Base-by-base conservation (phyloP, 805 yeast genomes). In the Candida ortonii region DNA sequence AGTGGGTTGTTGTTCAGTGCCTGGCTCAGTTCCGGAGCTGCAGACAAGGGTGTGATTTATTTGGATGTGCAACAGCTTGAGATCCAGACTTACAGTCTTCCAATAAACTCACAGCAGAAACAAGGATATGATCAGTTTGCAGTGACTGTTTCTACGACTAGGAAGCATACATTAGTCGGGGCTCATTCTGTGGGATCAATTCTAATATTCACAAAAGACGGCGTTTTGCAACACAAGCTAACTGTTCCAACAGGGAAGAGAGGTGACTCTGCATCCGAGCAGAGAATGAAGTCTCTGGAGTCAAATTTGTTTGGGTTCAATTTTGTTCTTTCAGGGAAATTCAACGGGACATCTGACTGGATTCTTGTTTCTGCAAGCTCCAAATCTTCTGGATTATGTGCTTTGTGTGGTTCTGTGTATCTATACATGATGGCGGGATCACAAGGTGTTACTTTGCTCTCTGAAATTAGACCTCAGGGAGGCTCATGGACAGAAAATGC, bases 91-190 rank as follows among this genome's bases (percentile, higher is more conserved):
- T 41, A 34, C 18, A 11, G 38, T 2, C 18, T 53, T 6, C 70
- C 64, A 1, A 3, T 7, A 1, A 15, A 14, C 3, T 39, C 46
- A 5, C 21, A 11, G 2, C 49, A 45, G 17, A n/a, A 24, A 4
- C 35, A 43, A 20, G 55, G 56, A 6, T 73, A 61, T 47, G 73
- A 66, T 28, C 68, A 62, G 33, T 66, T 70, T 46, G 79, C 75
- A 0, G 30, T 61, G 1, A 33, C 56, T 1, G 22, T 70, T 11
- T 52, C 66, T 0, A 32, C 52, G 3, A 54, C 62, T 4, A 42
- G 43, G 0, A 24, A 49, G 4, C 40, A 38, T 12, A 22, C 64
- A 0, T 56, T 68, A 4, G 52, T 72, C 4, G 68, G 72, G 0
- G 45, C 65, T 0, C 62, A 59, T 6, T 68, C 73, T 0, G 30